phyloP scores from a whole-genome alignment of 768 basidiomycete species.

The Suillus ampliporus region DNA sequence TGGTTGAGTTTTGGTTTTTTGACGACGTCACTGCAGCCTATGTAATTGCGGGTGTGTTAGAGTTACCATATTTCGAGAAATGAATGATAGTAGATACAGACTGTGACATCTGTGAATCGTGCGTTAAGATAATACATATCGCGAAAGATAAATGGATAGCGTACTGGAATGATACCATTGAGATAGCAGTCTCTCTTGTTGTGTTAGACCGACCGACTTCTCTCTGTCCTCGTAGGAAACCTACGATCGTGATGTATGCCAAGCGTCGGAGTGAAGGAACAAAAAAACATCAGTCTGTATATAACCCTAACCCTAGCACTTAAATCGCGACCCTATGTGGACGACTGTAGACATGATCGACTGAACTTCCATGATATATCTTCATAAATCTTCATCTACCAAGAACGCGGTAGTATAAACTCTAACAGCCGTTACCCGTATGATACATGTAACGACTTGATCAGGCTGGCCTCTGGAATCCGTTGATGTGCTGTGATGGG shows the following conservation, averaged over 20 bases:
- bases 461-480: background rate
- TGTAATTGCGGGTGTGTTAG: conserved; percentile 11
- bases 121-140: conserved; percentile 22
- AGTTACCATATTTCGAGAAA: background rate
- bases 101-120: conserved; percentile 66
- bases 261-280: background rate
- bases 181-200: background rate
- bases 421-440: no score
- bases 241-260: background rate
- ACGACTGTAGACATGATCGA: no score
- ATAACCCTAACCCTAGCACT: conserved; percentile 8
- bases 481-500: background rate
- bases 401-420: no score
- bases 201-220: background rate
- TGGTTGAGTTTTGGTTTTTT: conserved; percentile 94
- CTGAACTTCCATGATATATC: no score
- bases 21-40: conserved; percentile 84
- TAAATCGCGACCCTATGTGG: background rate
- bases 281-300: background rate
- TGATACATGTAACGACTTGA: background rate
- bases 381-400: no score
- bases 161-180: conserved; percentile 80
- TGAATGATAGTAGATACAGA: conserved; percentile 35
- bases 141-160: conserved; percentile 25
- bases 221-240: background rate